Conservation (phyloP, 768 basidiomycete genomes). For the Agrocybe praecox region DNA sequence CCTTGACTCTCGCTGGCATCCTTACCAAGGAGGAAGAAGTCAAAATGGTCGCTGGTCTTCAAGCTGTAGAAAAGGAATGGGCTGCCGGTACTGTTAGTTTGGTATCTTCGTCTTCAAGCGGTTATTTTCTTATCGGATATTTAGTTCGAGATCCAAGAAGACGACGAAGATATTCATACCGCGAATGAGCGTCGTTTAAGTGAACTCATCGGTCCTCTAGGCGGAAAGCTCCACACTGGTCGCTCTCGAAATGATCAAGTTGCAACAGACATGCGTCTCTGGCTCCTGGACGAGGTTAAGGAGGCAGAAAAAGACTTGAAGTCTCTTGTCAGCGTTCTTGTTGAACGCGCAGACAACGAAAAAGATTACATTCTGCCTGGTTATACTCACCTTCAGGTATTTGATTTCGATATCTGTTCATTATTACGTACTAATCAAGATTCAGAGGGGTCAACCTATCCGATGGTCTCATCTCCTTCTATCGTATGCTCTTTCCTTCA, state of each 20-base stretch:
- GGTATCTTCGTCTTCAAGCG: background rate
- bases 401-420: constrained; percentile 11
- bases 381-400: constrained; percentile 95
- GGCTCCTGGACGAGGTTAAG: constrained; percentile 82
- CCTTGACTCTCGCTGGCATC: constrained; percentile 79
- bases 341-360: constrained; percentile 92
- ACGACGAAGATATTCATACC: constrained; percentile 99
- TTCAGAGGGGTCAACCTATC: constrained; percentile 94
- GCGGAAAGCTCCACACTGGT: constrained; percentile 97
- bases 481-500: constrained; percentile 93
- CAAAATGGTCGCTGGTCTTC: constrained; percentile 75
- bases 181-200: constrained; percentile 95
- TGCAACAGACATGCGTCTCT: constrained; percentile 96
- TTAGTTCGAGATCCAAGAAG: constrained; percentile 77
- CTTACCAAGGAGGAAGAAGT: constrained; percentile 74
- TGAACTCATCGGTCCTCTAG: constrained; percentile 90
- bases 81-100: constrained; percentile 65
- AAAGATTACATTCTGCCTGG: constrained; percentile 91
- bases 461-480: constrained; percentile 98
- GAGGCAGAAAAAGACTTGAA: constrained; percentile 71
- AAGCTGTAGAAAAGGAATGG: constrained; percentile 85
- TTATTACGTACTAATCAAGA: background rate
- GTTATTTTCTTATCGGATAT: background rate
- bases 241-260: constrained; percentile 98
- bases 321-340: constrained; percentile 84